Base-by-base conservation (phyloP, 768 basidiomycete genomes). In the Phanerochaete carnosa region DNA sequence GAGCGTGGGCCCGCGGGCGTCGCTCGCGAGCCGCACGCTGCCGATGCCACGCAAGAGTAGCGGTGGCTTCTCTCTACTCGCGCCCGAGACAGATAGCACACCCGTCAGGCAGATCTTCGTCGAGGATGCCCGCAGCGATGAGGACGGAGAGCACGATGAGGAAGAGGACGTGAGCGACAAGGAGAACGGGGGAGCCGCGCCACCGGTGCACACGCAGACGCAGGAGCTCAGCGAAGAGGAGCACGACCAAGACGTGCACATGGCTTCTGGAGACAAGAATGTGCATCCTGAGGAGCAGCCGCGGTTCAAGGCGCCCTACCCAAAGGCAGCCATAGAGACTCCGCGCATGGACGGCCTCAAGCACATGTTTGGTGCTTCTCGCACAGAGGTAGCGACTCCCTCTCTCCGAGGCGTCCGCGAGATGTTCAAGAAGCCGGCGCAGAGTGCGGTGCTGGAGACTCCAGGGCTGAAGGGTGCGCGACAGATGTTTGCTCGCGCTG, bases 391-490 rank as follows among this genome's bases (percentile, higher is more conserved):
- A 16, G 60, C 64, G 7, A 72, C 68, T 2, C 72, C 71, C 30
- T 64, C 65, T 30, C 65, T 73, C 51, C 62, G 61, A 23, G 72
- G 73, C 26, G 65, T 77, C 49, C 73, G 74, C 28, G 62, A 70
- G 22, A 64, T 77, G 62, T 76, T 76, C 70, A 64, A 55, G 9
- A 37, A 53, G 6, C 29, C 33, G n/a, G 59, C 55, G 50, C 37
- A 54, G 12, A 25, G 29, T 16, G 61, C 55, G 51, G 16, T 25
- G 45, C 62, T 51, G 57, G 62, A 69, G 49, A 77, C 77, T 9
- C 76, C 79, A 56, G 62, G 62, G 51, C 65, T 76, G 66, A 69
- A 72, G 30, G 77, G 76, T 13, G 61, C 76, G 33, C 64, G 68
- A 30, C 70, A 66, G 45, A 65, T 77, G 67, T 76, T 71, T 58